Evolutionary conservation across 108 stramenopile species (phyloP).

Genomic region (Conticribra guillardii): DNA sequence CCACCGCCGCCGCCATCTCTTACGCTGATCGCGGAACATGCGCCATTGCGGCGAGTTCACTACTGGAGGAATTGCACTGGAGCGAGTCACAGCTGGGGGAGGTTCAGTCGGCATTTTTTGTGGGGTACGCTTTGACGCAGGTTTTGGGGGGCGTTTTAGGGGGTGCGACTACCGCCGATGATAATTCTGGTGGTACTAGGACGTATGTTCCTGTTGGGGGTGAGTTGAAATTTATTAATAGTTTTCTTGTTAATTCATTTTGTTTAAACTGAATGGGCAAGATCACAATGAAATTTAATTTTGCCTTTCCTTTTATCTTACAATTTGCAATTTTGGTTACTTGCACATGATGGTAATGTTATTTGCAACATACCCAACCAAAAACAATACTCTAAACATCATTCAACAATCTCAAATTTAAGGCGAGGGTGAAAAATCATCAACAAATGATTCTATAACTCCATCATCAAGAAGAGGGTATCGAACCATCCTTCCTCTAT

Average conservation of each 20-base stretch:
- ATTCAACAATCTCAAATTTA: too few relatives aligned
- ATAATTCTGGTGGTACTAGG: not conserved
- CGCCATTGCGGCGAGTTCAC: slow-evolving; percentile 29
- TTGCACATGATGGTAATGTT: too few relatives aligned
- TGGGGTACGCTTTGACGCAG: slow-evolving; percentile 44
- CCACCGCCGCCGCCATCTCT: slow-evolving; percentile 41
- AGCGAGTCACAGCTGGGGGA: slow-evolving; percentile 38
- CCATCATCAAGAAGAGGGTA: slow-evolving; percentile 11
- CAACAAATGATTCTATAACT: not conserved
- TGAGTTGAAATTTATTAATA: not conserved
- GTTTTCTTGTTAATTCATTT: too few relatives aligned
- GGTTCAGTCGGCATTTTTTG: slow-evolving; percentile 37
- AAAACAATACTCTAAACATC: too few relatives aligned
- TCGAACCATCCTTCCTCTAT: slow-evolving; percentile 31
- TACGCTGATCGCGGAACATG: slow-evolving; percentile 49
- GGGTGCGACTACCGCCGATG: not conserved
- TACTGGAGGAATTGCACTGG: slow-evolving; percentile 38
- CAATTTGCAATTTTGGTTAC: too few relatives aligned
- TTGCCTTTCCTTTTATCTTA: too few relatives aligned
- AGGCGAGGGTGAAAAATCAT: not conserved
- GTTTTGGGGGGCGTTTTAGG: slow-evolving; percentile 41
- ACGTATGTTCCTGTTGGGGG: not conserved
- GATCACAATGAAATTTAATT: too few relatives aligned
- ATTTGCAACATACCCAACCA: too few relatives aligned
- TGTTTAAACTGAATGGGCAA: too few relatives aligned